Conservation (phyloP, 345 rosid species). For the Eucalyptus shirleyi region DNA sequence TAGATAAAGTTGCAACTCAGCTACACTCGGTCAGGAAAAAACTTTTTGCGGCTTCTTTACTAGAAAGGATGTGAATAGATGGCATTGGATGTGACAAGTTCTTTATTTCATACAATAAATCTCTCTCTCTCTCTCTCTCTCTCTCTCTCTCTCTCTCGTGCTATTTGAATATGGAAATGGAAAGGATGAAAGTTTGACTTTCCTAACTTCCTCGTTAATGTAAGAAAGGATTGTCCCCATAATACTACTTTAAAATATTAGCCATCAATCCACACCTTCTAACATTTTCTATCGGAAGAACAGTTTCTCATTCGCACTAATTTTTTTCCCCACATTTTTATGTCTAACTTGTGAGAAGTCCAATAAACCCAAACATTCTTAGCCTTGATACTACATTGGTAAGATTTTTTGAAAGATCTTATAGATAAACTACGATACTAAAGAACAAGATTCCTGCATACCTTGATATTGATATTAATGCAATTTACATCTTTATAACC, state of each 20-base stretch:
- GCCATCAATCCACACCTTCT: not conserved
- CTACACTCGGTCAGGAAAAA: too few relatives aligned
- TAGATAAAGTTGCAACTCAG: too few relatives aligned
- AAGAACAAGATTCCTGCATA: not conserved
- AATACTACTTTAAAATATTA: not conserved
- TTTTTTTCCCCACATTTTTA: not conserved
- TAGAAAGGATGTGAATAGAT: too few relatives aligned
- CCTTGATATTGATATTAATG: not conserved
- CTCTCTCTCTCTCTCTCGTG: too few relatives aligned
- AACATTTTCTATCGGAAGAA: not conserved
- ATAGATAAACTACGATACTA: too few relatives aligned
- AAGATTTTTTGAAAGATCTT: not conserved
- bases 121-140: too few relatives aligned
- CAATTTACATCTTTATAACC: not conserved
- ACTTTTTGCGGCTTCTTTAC: too few relatives aligned
- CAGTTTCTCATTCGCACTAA: not conserved
- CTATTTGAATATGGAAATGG: too few relatives aligned
- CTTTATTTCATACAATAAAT: too few relatives aligned
- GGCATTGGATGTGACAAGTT: too few relatives aligned
- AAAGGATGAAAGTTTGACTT: too few relatives aligned
- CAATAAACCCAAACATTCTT: not conserved
- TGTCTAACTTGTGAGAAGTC: not conserved
- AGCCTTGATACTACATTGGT: not conserved
- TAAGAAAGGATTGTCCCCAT: not conserved
- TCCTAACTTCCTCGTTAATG: not conserved